Percentiles rank a stretch among this genome's conserved stretches.
phyloP scores from a whole-genome alignment of 768 basidiomycete species.

The Hebeloma cylindrosporum region DNA sequence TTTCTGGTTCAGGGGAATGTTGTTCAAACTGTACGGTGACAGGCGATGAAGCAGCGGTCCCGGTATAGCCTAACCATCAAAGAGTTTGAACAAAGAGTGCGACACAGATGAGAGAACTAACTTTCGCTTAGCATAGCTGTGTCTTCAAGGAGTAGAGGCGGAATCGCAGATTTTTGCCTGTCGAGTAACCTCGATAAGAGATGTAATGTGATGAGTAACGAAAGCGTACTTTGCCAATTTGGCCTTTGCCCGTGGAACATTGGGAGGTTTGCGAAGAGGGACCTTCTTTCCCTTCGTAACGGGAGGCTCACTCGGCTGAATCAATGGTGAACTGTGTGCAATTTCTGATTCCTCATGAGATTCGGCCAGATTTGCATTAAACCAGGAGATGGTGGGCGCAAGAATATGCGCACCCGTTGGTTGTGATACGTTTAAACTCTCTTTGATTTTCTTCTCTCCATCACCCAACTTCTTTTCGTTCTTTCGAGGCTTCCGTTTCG shows the following conservation, averaged over 20 bases:
- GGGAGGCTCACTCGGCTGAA: slow-evolving; percentile 28
- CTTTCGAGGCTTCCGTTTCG: slow-evolving; percentile 55
- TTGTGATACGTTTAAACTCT: slow-evolving; percentile 38
- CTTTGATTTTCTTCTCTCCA: slow-evolving; percentile 48
- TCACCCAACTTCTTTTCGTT: slow-evolving; percentile 45
- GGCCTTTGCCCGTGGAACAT: slow-evolving; percentile 35
- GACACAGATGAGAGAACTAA: slow-evolving; percentile 24
- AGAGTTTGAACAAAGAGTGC: slow-evolving; percentile 9
- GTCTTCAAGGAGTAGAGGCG: slow-evolving; percentile 47
- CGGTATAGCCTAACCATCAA: slow-evolving; percentile 49
- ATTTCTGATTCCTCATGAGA: slow-evolving; percentile 34
- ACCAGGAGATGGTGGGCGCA: slow-evolving; percentile 42
- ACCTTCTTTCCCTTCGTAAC: slow-evolving; percentile 46
- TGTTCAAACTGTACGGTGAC: slow-evolving; percentile 48
- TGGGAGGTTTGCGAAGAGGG: slow-evolving; percentile 44
- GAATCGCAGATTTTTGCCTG: slow-evolving; percentile 33
- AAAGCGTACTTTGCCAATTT: slow-evolving; percentile 35
- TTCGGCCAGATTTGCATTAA: slow-evolving; percentile 41
- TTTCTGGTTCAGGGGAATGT: slow-evolving; percentile 53
- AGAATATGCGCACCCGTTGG: slow-evolving; percentile 36
- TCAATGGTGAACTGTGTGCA: slow-evolving; percentile 25
- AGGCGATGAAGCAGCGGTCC: slow-evolving; percentile 75
- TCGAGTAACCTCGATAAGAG: slow-evolving; percentile 18
- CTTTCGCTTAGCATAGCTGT: slow-evolving; percentile 62
- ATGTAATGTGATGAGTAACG: slow-evolving; percentile 6